phyloP scores from a whole-genome alignment of 208 protist species.

The Porcisia deanei region DNA sequence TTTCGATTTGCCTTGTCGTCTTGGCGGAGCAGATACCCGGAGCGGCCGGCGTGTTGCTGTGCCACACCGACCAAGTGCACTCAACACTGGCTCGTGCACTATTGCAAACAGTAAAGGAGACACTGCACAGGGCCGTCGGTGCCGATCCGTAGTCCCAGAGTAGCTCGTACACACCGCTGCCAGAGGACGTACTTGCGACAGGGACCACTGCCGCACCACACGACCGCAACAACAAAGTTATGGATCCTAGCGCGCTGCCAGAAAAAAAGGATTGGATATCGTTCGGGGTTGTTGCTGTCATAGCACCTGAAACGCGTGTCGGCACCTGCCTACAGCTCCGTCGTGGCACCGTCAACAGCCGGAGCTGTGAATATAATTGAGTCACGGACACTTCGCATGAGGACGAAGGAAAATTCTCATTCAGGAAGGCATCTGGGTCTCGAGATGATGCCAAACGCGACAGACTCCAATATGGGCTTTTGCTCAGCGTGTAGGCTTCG shows the following conservation, averaged over 20 bases:
- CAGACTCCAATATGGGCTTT: conserved; percentile 20
- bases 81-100: background rate
- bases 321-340: conserved; percentile 9
- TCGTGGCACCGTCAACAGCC: conserved; percentile 19
- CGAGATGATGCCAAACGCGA: background rate
- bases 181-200: background rate
- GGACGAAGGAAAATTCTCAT: background rate
- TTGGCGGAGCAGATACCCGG: background rate
- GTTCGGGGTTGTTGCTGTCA: background rate
- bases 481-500: conserved; percentile 10
- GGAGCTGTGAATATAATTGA: conserved; percentile 29
- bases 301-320: conserved; percentile 8
- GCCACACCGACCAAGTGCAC: conserved; percentile 24
- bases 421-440: background rate
- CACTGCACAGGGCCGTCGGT: conserved; percentile 15
- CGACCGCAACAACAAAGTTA: conserved; percentile 7
- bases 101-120: conserved; percentile 13
- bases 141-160: conserved; percentile 32
- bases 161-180: conserved; percentile 19
- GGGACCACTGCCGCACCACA: background rate
- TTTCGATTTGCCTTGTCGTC: conserved; percentile 4
- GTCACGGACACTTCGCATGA: background rate
- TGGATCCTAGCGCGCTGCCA: background rate
- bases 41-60: background rate
- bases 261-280: conserved; percentile 20